A percentile compares a stretch with the other conserved stretches of the same genome.
Evolutionary conservation across 108 stramenopile genomes (phyloP).

Genomic region (Stephanodiscus minutulus): DNA sequence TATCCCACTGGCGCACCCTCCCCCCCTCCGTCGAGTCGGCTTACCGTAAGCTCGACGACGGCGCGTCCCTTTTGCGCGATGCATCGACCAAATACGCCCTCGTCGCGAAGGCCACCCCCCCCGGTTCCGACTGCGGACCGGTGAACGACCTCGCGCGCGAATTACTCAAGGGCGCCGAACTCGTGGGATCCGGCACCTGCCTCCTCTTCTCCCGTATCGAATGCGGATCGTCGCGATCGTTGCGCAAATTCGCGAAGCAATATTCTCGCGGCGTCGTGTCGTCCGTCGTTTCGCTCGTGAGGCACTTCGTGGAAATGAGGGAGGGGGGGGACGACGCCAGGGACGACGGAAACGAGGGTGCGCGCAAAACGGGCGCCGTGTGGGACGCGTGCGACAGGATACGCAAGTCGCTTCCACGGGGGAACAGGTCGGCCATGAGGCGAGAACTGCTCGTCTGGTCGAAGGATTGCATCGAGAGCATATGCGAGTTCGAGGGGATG

Average conservation of each 20-base stretch:
- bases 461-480: conserved; percentile 74
- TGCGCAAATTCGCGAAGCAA: conserved; percentile 60
- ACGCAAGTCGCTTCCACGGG: conserved; percentile 46
- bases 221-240: conserved; percentile 62
- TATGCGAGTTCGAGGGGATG: conserved; percentile 80
- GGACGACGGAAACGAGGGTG: conserved; percentile 48
- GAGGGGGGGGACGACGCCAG: conserved; percentile 30
- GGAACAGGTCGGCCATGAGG: conserved; percentile 79
- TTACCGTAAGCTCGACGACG: conserved; percentile 59
- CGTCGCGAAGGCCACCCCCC: conserved; percentile 57
- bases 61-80: conserved; percentile 58
- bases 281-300: conserved; percentile 53
- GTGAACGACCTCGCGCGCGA: conserved; percentile 50
- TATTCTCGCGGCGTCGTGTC: conserved; percentile 55
- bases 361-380: conserved; percentile 77
- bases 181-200: conserved; percentile 60
- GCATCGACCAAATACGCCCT: conserved; percentile 86
- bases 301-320: conserved; percentile 50
- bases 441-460: conserved; percentile 81
- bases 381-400: conserved; percentile 75
- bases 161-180: conserved; percentile 66
- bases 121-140: conserved; percentile 54
- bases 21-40: conserved; percentile 58
- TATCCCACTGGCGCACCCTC: conserved; percentile 62
- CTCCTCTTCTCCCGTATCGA: conserved; percentile 52